Conservation (phyloP, 345 rosid genomes). For the Acer negundo region DNA sequence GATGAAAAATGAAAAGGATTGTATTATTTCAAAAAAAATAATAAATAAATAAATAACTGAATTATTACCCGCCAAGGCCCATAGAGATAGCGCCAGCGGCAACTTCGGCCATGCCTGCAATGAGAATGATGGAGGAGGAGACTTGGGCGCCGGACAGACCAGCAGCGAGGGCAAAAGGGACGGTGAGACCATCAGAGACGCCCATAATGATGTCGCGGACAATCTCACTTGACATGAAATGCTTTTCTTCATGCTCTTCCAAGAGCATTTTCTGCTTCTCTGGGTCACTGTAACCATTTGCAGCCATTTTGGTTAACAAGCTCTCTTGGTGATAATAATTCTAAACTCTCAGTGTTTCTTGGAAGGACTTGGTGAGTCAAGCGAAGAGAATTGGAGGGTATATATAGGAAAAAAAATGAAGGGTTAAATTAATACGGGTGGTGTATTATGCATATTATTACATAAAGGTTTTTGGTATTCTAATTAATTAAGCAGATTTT, state of each 20-base stretch:
- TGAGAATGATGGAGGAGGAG: conserved; percentile 32
- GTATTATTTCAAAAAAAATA: background rate
- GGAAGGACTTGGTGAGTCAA: background rate
- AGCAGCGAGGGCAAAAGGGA: conserved; percentile 47
- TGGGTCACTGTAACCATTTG: conserved; percentile 16
- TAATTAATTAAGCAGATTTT: too few species aligned
- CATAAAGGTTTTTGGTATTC: background rate
- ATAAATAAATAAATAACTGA: background rate
- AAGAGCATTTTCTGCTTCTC: conserved; percentile 22
- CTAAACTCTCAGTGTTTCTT: background rate
- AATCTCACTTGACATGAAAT: conserved; percentile 30
- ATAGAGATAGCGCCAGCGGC: conserved; percentile 46
- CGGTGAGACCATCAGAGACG: conserved; percentile 47
- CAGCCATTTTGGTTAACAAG: conserved; percentile 16
- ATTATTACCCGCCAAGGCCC: conserved; percentile 41
- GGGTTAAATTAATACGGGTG: background rate
- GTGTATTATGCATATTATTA: background rate
- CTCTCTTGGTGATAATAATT: background rate
- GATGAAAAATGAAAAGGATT: background rate
- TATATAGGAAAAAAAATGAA: conserved; percentile 1
- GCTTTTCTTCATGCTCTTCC: conserved; percentile 30
- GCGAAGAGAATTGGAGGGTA: background rate
- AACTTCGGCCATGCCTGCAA: conserved; percentile 42
- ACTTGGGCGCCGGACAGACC: conserved; percentile 38
- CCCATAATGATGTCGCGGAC: conserved; percentile 36